Evolutionary conservation across 169 alveolate species (phyloP).

Genomic region (Plasmodium vivax): DNA sequence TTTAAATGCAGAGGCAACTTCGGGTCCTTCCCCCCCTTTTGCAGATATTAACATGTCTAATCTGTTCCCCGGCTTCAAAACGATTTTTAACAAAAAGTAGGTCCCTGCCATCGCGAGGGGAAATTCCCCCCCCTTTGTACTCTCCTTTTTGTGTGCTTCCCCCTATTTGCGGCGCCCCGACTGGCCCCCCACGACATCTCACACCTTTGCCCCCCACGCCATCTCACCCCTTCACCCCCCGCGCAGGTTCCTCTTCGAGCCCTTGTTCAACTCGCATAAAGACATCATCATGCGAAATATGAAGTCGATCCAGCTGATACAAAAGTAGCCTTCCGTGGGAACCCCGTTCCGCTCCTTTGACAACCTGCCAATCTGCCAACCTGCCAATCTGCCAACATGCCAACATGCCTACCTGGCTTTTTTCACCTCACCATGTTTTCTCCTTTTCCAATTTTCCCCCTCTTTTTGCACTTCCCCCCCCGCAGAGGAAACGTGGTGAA

Average conservation of each 20-base stretch:
- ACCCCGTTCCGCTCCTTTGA: not conserved
- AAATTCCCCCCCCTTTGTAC: not conserved
- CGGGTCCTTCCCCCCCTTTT: not conserved
- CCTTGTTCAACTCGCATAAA: constrained; percentile 42
- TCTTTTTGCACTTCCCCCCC: not conserved
- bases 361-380: no score
- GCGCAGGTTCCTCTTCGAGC: constrained; percentile 46
- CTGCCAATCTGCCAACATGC: no score
- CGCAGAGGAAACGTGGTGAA: constrained; percentile 54
- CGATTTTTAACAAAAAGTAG: constrained; percentile 53
- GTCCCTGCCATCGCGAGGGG: not conserved
- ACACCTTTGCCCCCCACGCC: not conserved
- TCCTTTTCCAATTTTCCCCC: no score
- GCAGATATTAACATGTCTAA: constrained; percentile 16
- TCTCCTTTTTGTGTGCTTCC: not conserved
- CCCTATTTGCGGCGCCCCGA: not conserved
- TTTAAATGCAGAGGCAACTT: not conserved
- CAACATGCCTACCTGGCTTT: not conserved
- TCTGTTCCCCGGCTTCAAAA: constrained; percentile 67
- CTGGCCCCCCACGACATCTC: not conserved
- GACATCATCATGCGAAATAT: constrained; percentile 54
- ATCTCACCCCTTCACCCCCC: not conserved
- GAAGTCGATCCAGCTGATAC: constrained; percentile 23
- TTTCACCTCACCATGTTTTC: not conserved
- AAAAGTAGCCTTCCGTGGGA: constrained; percentile 17